A percentile compares a stretch with the other conserved stretches of the same genome.
These are phyloP conservation scores for Hanseniaspora valbyensis DNA, from an alignment of 805 yeast genomes.

Conservation along the genomic window DNA sequence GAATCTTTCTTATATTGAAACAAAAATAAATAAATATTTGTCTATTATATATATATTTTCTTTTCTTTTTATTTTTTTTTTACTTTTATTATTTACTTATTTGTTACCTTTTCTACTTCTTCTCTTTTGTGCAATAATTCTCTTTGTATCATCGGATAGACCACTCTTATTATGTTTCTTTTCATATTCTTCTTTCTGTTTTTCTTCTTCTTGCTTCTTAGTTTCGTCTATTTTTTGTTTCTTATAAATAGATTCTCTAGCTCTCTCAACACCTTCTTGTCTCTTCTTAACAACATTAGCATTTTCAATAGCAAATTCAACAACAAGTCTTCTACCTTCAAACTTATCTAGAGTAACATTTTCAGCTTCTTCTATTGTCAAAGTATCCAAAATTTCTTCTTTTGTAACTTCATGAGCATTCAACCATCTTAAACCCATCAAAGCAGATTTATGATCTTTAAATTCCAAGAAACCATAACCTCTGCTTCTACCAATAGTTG, in stretches of 20 bases:
- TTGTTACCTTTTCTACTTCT: constrained; percentile 46
- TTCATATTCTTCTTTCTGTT: constrained; percentile 28
- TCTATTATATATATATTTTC: neutral
- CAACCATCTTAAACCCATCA: constrained; percentile 95
- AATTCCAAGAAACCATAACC: constrained; percentile 94
- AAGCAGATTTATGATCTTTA: constrained; percentile 81
- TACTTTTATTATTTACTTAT: constrained; percentile 17
- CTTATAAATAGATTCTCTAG: constrained; percentile 22
- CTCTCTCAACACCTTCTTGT: constrained; percentile 43
- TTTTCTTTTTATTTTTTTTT: neutral
- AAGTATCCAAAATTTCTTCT: constrained; percentile 61
- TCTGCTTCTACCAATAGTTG: constrained; percentile 79
- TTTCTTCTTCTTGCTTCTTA: constrained; percentile 26
- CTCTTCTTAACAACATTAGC: constrained; percentile 89
- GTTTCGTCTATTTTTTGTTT: constrained; percentile 20
- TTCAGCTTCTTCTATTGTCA: constrained; percentile 56
- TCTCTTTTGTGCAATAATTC: constrained; percentile 58
- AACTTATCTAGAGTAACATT: constrained; percentile 43
- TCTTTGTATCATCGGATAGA: constrained; percentile 45
- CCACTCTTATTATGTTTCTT: constrained; percentile 28
- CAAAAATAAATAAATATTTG: neutral
- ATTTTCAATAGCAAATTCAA: constrained; percentile 91
- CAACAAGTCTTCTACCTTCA: constrained; percentile 63
- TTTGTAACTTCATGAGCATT: constrained; percentile 78
- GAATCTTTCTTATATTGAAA: neutral